Conservation (phyloP, 345 rosid genomes). For the Hirschfeldia incana region DNA sequence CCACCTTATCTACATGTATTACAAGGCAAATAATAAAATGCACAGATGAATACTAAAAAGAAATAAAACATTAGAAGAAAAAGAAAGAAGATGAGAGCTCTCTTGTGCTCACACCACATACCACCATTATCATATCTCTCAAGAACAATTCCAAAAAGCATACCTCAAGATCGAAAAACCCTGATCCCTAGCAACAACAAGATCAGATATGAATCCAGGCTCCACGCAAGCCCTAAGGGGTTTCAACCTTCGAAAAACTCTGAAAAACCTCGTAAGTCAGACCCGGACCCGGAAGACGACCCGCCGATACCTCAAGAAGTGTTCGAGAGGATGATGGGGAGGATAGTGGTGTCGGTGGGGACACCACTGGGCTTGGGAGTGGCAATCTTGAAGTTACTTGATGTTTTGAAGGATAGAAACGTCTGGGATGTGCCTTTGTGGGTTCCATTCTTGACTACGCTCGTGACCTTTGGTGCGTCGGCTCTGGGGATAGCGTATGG, state of each 20-base stretch:
- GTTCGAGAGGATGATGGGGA: slow-evolving; percentile 47
- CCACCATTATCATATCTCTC: slow-evolving; percentile 25
- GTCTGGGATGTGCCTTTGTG: slow-evolving; percentile 65
- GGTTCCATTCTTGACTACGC: slow-evolving; percentile 53
- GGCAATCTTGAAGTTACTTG: slow-evolving; percentile 43
- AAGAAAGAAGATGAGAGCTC: slow-evolving; percentile 47
- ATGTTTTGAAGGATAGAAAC: slow-evolving; percentile 45
- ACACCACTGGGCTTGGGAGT: slow-evolving; percentile 49
- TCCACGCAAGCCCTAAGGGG: slow-evolving; percentile 54
- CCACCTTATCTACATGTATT: slow-evolving; percentile 13
- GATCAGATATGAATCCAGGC: slow-evolving; percentile 24
- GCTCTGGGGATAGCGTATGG: slow-evolving; percentile 79
- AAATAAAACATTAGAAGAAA: background rate
- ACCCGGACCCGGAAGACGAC: slow-evolving; percentile 37
- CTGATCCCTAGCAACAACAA: slow-evolving; percentile 19
- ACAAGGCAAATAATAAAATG: slow-evolving; percentile 23
- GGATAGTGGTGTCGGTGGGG: slow-evolving; percentile 53
- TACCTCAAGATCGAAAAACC: slow-evolving; percentile 9
- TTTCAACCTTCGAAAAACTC: slow-evolving; percentile 30
- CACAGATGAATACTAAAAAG: background rate
- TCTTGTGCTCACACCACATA: slow-evolving; percentile 36
- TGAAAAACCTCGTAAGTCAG: slow-evolving; percentile 5
- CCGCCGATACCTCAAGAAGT: slow-evolving; percentile 55
- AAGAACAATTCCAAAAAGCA: slow-evolving; percentile 4
- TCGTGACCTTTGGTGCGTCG: slow-evolving; percentile 64